Conservation (phyloP, 495 filamentous ascomycete genomes). For the Acidomyces sp. region DNA sequence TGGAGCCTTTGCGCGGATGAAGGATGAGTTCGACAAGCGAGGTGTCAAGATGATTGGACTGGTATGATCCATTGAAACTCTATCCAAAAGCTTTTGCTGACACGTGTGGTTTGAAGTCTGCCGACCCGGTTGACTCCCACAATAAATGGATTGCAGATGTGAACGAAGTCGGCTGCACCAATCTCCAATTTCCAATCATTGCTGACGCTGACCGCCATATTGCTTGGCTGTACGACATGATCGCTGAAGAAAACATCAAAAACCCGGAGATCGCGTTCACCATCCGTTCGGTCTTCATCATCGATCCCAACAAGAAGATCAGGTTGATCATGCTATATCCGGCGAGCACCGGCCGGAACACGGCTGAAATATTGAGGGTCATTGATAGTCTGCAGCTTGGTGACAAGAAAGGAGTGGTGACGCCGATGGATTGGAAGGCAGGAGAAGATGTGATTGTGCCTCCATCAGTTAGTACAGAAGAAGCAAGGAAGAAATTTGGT, state of each 20-base stretch:
- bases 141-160: slow-evolving; percentile 87
- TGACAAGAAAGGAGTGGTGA: slow-evolving; percentile 50
- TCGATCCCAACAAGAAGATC: slow-evolving; percentile 59
- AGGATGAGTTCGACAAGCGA: slow-evolving; percentile 90
- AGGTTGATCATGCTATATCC: slow-evolving; percentile 56
- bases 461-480: slow-evolving; percentile 46
- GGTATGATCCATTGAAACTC: slow-evolving; percentile 29
- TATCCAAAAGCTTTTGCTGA: not conserved
- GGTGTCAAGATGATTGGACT: slow-evolving; percentile 93
- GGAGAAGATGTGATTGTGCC: slow-evolving; percentile 60
- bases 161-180: slow-evolving; percentile 72
- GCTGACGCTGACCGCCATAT: slow-evolving; percentile 53
- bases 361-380: slow-evolving; percentile 51
- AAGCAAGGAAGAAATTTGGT: slow-evolving; percentile 55
- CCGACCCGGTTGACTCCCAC: slow-evolving; percentile 58
- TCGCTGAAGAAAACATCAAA: slow-evolving; percentile 42
- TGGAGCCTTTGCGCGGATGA: slow-evolving; percentile 89
- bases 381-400: slow-evolving; percentile 52
- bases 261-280: slow-evolving; percentile 41
- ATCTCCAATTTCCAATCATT: slow-evolving; percentile 71
- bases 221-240: slow-evolving; percentile 56
- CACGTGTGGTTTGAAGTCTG: slow-evolving; percentile 22
- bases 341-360: slow-evolving; percentile 51
- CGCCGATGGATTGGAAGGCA: slow-evolving; percentile 50
- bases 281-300: slow-evolving; percentile 56